Evolutionary conservation across 2,329 filamentous ascomycete species (phyloP), one percentile per base, ranked within the genome.

Genomic region (Pseudofabraea citricarpa): DNA sequence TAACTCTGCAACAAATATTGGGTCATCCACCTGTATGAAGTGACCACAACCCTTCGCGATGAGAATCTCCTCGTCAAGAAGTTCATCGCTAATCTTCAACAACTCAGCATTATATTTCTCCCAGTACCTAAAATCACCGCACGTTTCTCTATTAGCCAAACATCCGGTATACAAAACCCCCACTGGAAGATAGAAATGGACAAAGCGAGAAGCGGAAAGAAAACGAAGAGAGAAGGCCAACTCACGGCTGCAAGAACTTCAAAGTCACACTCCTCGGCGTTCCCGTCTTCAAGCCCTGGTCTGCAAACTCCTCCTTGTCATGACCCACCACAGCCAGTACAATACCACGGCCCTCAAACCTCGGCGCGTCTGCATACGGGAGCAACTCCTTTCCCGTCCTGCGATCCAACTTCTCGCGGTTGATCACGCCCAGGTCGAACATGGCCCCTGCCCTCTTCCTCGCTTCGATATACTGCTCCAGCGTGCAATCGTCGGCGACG

Each of bases 11-110:
- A 63, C 58, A 37, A 63, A 59, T 8, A 41, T n/a, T 4, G 58
- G 50, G 49, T 57, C 43, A 38, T 64, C 60, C 21, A 47, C 55
- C 26, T 63, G 61, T 13, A 63, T 52, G 22, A 64, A 63, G 44
- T 64, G 61, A 0, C 60, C 60, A 49, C 46, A 55, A n/a, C 55
- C 53, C 19, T 53, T 55, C 4, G 59, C 59, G 36, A 63, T 60
- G 2, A 58, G 29, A 4, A 60, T 56, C 3, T 50, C 53, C 26
- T 54, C 53, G 20, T 51, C 47, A 19, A 49, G 55, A 7, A 53
- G 53, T 13, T 48, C 35, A 29, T 58, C 53, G 7, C 58, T 64
- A 37, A 64, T 51, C 27, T 46, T 38, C 20, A 51, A 54, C 15
- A 64, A 47, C 15, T 51, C 56, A 27, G 56, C 35, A 33, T 64